Evolutionary conservation across 352 stramenopile species (phyloP), one percentile per base, ranked within the genome.

Genomic region (Globisporangium uncinulatum): DNA sequence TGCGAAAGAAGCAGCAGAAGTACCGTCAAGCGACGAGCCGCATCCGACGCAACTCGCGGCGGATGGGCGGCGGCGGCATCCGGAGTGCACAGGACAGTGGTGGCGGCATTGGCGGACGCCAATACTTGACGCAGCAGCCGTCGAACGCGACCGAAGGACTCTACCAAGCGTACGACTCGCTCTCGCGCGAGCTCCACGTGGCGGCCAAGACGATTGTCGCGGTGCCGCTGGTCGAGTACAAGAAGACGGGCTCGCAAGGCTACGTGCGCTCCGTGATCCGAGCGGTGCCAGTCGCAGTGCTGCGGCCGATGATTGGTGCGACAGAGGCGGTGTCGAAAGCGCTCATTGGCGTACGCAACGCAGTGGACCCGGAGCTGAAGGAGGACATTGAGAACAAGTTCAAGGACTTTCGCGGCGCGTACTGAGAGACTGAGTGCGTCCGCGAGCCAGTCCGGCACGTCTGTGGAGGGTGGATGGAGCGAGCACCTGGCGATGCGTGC

Each of bases 371-470:
- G 36, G 86, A 95, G 65, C 73, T 94, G 43, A 95, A 92, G 62
- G 86, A 95, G 58, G 84, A 95, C 63, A 92, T 95, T 47, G 83
- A 93, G 70, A 95, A 95, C 70, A 95, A 95, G 69, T 95, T 94
- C 58, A 95, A 95, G 76, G 83, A 95, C 70, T 88, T 92, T 56
- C 76, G 82, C 29, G 62, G 54, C 46, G 53, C 47, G 41, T 63
- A 67, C 51, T 66, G 24, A 29, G 24, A 55, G 50, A 47, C 19
- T 29, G 24, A 29, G 24, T 4, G 24, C 24, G 24, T 29, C 24
- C 24, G 24, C 24, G 24, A 29, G 24, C 24, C 24, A 1, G 24
- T 29, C 24, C 24, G 24, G 24, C 24, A 29, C 24, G 24, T 29
- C 24, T 4, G 24, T 29, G 24, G 24, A 29, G 24, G 24, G 24